phyloP scores from a whole-genome alignment of 1,284 basidiomycete genomes.

The Trichosporon sp. region DNA sequence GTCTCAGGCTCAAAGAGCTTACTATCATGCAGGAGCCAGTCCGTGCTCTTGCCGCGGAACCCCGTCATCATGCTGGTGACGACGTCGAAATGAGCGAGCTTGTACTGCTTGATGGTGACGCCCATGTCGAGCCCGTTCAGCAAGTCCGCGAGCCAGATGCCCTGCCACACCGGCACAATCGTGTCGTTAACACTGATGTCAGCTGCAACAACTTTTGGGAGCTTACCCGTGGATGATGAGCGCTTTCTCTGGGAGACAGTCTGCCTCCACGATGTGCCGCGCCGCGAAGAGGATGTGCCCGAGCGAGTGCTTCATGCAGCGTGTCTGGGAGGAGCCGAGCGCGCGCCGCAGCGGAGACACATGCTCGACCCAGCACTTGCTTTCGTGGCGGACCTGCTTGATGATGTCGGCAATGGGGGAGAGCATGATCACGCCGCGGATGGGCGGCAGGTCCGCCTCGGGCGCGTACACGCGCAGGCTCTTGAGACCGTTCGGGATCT shows the following conservation, averaged over 20 bases:
- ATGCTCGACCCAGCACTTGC: constrained; percentile 53
- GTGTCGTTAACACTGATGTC: constrained; percentile 41
- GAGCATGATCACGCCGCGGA: constrained; percentile 53
- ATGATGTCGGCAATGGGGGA: constrained; percentile 56
- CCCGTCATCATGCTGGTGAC: constrained; percentile 48
- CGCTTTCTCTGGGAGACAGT: constrained; percentile 50
- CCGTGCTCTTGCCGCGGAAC: constrained; percentile 34
- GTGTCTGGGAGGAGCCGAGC: constrained; percentile 53
- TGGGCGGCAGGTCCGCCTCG: constrained; percentile 47
- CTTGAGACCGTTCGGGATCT: constrained; percentile 35
- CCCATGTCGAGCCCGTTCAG: constrained; percentile 55
- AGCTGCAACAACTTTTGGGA: neutral
- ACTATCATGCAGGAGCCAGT: constrained; percentile 36
- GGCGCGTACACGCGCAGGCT: constrained; percentile 51
- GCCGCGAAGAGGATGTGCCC: constrained; percentile 56
- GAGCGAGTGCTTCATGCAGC: constrained; percentile 55
- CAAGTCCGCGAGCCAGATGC: constrained; percentile 54
- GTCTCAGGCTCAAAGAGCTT: constrained; percentile 16
- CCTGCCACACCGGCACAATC: constrained; percentile 52
- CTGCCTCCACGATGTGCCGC: constrained; percentile 51
- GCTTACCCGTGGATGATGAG: constrained; percentile 55
- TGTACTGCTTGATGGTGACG: constrained; percentile 51
- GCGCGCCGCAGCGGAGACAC: constrained; percentile 52
- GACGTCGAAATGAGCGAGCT: constrained; percentile 52
- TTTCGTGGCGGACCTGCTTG: constrained; percentile 53